Conservation (phyloP, 768 basidiomycete species). For the Tremella fuciformis region DNA sequence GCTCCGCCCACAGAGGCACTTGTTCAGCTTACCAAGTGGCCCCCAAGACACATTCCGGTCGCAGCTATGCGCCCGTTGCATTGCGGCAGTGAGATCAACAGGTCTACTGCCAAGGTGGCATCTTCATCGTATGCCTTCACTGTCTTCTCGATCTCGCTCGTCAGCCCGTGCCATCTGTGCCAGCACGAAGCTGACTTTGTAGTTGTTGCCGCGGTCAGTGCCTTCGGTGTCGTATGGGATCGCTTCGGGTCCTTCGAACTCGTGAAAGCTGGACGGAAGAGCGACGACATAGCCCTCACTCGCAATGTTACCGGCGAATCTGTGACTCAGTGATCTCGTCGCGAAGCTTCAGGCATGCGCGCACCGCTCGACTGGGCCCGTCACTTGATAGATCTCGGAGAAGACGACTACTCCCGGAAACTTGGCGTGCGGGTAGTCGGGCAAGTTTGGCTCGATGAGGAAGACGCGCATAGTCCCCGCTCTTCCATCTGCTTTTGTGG, state of each 20-base stretch:
- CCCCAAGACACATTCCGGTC: conserved; percentile 43
- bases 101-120: conserved; percentile 70
- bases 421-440: conserved; percentile 81
- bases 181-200: conserved; percentile 62
- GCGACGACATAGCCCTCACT: conserved; percentile 50
- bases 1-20: neutral
- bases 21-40: conserved; percentile 31
- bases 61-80: conserved; percentile 86
- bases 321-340: conserved; percentile 13
- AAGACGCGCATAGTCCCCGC: conserved; percentile 73
- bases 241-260: conserved; percentile 83
- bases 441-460: conserved; percentile 72
- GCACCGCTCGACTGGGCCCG: conserved; percentile 93
- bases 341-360: conserved; percentile 52
- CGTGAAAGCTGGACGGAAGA: conserved; percentile 64
- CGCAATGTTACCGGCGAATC: conserved; percentile 50
- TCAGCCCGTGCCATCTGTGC: neutral
- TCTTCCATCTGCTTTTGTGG: conserved; percentile 62
- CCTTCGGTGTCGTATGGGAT: conserved; percentile 87
- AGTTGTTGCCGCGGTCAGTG: conserved; percentile 86
- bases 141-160: conserved; percentile 73
- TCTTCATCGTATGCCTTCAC: conserved; percentile 89
- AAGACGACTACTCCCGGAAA: conserved; percentile 71
- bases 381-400: conserved; percentile 88
- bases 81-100: conserved; percentile 67